Evolutionary conservation across 352 stramenopile species (phyloP).

Genomic region (Aphanomyces cochlioides): DNA sequence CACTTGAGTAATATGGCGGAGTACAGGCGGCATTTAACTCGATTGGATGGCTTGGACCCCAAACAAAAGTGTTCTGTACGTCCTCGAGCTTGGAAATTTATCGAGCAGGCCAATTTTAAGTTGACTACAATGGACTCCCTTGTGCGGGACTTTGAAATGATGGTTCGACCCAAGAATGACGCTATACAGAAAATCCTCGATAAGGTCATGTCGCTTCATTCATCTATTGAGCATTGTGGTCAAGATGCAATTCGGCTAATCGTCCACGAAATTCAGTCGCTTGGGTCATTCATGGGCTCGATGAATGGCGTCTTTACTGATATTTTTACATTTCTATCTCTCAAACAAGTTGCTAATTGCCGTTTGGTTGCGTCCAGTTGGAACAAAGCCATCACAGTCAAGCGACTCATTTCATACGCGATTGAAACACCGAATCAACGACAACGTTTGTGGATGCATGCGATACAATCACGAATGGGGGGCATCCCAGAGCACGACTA

Average conservation of each 20-base stretch:
- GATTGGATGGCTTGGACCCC: constrained; percentile 15
- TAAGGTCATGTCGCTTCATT: background rate
- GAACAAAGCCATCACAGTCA: constrained; percentile 11
- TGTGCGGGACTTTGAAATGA: constrained; percentile 19
- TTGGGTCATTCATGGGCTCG: background rate
- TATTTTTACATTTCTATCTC: constrained; percentile 23
- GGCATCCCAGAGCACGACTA: background rate
- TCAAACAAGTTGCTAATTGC: background rate
- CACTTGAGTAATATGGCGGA: constrained; percentile 17
- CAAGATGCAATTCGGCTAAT: constrained; percentile 18
- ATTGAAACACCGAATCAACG: background rate
- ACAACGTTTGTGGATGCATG: constrained; percentile 12
- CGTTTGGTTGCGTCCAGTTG: constrained; percentile 9
- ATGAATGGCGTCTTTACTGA: background rate
- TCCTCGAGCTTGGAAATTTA: constrained; percentile 19
- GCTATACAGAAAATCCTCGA: constrained; percentile 12
- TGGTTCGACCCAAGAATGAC: constrained; percentile 7
- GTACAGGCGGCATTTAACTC: constrained; percentile 25
- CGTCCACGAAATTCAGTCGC: constrained; percentile 10
- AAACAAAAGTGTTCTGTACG: constrained; percentile 6
- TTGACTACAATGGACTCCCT: constrained; percentile 5
- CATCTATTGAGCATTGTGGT: background rate
- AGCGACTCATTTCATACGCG: constrained; percentile 12
- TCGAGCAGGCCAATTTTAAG: constrained; percentile 22
- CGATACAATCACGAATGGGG: background rate